phyloP scores from a whole-genome alignment of 129 eudicot genomes.

The Chrysanthemum seticuspe region DNA sequence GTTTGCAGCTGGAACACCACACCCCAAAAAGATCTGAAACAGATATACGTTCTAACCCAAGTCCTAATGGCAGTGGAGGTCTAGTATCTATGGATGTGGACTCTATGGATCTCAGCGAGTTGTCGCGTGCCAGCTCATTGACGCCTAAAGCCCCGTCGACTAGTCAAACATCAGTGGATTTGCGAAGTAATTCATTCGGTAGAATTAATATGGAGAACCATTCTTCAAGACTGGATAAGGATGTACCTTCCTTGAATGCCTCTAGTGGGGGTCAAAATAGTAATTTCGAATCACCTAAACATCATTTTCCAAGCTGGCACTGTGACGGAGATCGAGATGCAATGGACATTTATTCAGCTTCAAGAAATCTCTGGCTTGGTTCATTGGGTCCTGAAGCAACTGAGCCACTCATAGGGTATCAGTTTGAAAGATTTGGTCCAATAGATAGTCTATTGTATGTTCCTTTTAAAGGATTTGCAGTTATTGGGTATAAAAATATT shows the following conservation, averaged over 20 bases:
- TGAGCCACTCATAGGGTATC: constrained; percentile 63
- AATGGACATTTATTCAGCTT: constrained; percentile 78
- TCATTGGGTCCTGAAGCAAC: constrained; percentile 81
- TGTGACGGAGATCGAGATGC: constrained; percentile 84
- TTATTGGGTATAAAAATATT: constrained; percentile 61
- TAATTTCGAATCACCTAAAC: constrained; percentile 59
- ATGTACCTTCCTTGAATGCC: constrained; percentile 36
- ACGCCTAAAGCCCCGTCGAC: constrained; percentile 32
- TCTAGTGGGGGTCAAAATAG: constrained; percentile 36
- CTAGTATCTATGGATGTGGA: constrained; percentile 55
- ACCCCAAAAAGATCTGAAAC: no score
- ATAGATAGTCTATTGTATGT: constrained; percentile 52
- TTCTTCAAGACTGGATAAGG: constrained; percentile 30
- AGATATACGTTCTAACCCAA: constrained; percentile 34
- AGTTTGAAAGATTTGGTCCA: constrained; percentile 85
- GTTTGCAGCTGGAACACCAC: constrained; percentile 38
- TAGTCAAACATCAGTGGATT: no score
- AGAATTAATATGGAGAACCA: constrained; percentile 35
- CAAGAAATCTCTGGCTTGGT: constrained; percentile 75
- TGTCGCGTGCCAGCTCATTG: constrained; percentile 51
- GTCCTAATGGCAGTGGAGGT: constrained; percentile 54
- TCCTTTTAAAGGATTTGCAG: constrained; percentile 66
- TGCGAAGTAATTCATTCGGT: no score
- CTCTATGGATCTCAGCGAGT: constrained; percentile 49
- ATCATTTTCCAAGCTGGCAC: constrained; percentile 43